These are phyloP conservation scores for Azolla pinnata DNA, from an alignment of 75 land plant genomes.

Conservation along the genomic window DNA sequence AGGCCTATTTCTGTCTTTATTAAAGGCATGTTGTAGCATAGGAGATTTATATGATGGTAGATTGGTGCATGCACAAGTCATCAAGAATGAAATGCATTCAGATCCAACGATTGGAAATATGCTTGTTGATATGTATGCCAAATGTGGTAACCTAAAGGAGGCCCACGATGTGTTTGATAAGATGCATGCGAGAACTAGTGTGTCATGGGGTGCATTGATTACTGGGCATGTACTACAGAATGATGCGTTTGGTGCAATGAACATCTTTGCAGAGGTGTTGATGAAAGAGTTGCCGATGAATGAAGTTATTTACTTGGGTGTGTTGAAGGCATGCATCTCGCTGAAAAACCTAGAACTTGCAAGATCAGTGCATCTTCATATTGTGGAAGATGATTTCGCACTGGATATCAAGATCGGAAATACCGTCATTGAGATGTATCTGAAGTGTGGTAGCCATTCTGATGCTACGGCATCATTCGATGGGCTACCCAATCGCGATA, in stretches of 20 bases:
- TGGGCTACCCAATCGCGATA: not conserved
- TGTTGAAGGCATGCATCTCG: conserved; percentile 38
- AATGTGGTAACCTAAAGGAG: conserved; percentile 48
- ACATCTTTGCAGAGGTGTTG: not conserved
- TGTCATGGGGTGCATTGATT: conserved; percentile 62
- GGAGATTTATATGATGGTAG: conserved; percentile 51
- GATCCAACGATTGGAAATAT: conserved; percentile 56
- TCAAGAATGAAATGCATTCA: conserved; percentile 35
- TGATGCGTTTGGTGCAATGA: not conserved
- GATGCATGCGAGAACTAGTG: conserved; percentile 38
- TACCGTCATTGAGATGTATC: conserved; percentile 10
- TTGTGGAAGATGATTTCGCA: not conserved
- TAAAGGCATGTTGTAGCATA: conserved; percentile 40
- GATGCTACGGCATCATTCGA: conserved; percentile 18
- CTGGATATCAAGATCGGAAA: conserved; percentile 8
- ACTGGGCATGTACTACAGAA: not conserved
- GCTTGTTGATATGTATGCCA: conserved; percentile 58
- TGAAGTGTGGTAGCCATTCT: conserved; percentile 12
- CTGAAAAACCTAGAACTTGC: conserved; percentile 21
- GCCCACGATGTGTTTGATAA: conserved; percentile 43
- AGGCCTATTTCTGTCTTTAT: conserved; percentile 7
- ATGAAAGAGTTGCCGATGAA: conserved; percentile 29
- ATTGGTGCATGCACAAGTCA: conserved; percentile 48
- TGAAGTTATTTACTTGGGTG: conserved; percentile 41
- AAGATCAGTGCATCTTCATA: conserved; percentile 28